Evolutionary conservation across 805 yeast species (phyloP).

Genomic region (Suhomyces sp.): DNA sequence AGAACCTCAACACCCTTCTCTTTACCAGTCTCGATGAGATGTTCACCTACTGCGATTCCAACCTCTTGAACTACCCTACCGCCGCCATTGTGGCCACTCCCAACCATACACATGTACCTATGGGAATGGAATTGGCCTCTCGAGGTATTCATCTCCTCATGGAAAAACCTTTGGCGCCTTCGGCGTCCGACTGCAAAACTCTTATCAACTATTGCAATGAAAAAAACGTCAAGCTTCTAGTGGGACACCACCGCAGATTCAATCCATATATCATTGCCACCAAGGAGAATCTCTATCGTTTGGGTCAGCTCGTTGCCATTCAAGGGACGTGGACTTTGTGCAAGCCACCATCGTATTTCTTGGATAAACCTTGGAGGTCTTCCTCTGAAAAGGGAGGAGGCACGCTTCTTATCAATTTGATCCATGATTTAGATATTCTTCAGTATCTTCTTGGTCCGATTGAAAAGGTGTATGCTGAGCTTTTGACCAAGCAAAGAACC

Average conservation of each 20-base stretch:
- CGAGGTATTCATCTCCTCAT: constrained; percentile 34
- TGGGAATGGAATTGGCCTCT: constrained; percentile 31
- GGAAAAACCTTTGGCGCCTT: constrained; percentile 38
- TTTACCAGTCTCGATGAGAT: constrained; percentile 27
- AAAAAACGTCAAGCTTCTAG: constrained; percentile 28
- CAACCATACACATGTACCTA: constrained; percentile 35
- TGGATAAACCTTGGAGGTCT: constrained; percentile 34
- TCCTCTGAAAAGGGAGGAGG: constrained; percentile 33
- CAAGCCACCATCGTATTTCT: constrained; percentile 36
- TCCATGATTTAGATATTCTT: constrained; percentile 40
- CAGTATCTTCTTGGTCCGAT: constrained; percentile 41
- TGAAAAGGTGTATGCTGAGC: constrained; percentile 36
- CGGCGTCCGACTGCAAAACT: constrained; percentile 30
- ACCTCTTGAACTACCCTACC: constrained; percentile 24
- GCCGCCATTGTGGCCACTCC: constrained; percentile 44
- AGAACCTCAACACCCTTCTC: constrained; percentile 21
- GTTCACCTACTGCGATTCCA: constrained; percentile 22
- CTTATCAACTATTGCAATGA: constrained; percentile 22
- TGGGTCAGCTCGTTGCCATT: constrained; percentile 35
- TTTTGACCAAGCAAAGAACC: constrained; percentile 28
- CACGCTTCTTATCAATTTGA: constrained; percentile 35
- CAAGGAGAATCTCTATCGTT: constrained; percentile 24
- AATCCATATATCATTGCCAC: constrained; percentile 39
- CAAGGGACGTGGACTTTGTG: constrained; percentile 41
- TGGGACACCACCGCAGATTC: constrained; percentile 43